A percentile compares a stretch with the other conserved stretches of the same genome.
Conservation (phyloP, 2,329 filamentous ascomycete species). For the Xylaria sp. region DNA sequence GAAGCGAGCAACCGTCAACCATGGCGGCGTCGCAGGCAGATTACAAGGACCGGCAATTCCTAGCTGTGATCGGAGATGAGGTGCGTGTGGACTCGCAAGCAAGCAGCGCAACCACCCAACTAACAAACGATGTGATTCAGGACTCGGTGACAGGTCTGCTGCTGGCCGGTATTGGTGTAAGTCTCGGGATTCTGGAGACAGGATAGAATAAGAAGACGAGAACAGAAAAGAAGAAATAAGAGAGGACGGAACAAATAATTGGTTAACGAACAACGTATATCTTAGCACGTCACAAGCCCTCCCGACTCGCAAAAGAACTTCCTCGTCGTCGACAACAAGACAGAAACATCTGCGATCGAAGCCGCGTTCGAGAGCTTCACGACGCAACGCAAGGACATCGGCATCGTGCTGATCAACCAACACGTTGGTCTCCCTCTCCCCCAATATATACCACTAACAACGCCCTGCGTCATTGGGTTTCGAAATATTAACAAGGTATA, state of each 20-base stretch:
- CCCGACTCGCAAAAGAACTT: conserved; percentile 97
- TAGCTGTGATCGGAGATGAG: conserved; percentile 98
- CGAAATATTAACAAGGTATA: conserved; percentile 8
- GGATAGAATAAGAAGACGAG: background rate
- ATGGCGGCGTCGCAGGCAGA: conserved; percentile 66
- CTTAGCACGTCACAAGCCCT: conserved; percentile 87
- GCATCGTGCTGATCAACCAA: conserved; percentile 96
- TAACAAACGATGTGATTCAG: conserved; percentile 59
- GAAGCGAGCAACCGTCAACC: conserved; percentile 5
- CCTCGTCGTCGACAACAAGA: conserved; percentile 94
- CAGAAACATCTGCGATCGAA: conserved; percentile 88
- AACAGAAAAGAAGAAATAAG: no score
- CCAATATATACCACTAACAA: no score
- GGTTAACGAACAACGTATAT: background rate
- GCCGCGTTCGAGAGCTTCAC: conserved; percentile 91
- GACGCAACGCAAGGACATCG: conserved; percentile 92
- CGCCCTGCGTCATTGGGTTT: background rate
- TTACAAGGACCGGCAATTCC: conserved; percentile 89
- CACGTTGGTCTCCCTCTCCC: conserved; percentile 71
- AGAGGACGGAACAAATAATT: background rate
- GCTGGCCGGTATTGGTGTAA: conserved; percentile 92
- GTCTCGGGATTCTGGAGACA: conserved; percentile 23
- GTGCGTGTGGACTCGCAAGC: conserved; percentile 57
- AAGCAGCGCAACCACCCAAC: background rate
- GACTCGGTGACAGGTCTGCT: conserved; percentile 96